These are phyloP conservation scores for Bipolaris oryzae DNA, from an alignment of 2,329 filamentous ascomycete genomes.

Conservation along the genomic window DNA sequence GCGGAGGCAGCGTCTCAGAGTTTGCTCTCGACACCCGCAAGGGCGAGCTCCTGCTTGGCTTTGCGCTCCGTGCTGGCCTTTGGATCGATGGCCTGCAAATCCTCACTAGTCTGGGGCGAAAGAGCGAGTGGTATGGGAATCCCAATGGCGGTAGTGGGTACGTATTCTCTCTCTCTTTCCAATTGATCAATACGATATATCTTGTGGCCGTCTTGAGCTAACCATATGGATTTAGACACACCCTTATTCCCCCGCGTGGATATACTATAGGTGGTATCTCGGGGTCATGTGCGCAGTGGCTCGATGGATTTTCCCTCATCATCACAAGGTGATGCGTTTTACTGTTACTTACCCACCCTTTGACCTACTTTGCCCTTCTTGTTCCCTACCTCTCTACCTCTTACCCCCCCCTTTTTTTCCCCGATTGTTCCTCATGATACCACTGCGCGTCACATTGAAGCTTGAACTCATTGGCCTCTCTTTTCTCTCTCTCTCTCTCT, in stretches of 20 bases:
- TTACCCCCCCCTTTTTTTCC: background rate
- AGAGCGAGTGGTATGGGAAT: slow-evolving; percentile 85
- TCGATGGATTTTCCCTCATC: slow-evolving; percentile 85
- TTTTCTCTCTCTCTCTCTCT: background rate
- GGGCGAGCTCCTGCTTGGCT: slow-evolving; percentile 87
- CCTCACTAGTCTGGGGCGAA: slow-evolving; percentile 84
- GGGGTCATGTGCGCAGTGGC: slow-evolving; percentile 78
- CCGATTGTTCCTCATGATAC: slow-evolving; percentile 10
- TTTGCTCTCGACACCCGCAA: slow-evolving; percentile 84
- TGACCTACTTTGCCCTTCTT: background rate
- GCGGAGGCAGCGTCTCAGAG: slow-evolving; percentile 71
- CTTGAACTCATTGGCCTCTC: background rate
- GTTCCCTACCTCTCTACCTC: background rate
- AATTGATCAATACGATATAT: no score
- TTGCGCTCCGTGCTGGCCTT: slow-evolving; percentile 76
- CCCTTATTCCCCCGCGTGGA: slow-evolving; percentile 84
- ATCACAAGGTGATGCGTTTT: slow-evolving; percentile 65
- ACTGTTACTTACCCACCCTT: background rate
- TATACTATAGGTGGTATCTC: slow-evolving; percentile 88
- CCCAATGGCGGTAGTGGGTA: slow-evolving; percentile 79
- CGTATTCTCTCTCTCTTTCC: slow-evolving; percentile 48
- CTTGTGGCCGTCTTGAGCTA: slow-evolving; percentile 20
- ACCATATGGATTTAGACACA: slow-evolving; percentile 65
- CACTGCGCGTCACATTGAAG: slow-evolving; percentile 10
- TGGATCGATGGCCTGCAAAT: slow-evolving; percentile 92